Percentiles rank a stretch among this genome's conserved stretches.
These are phyloP conservation scores for Sporisorium exsertum DNA, from an alignment of 1,284 basidiomycete genomes.

Conservation along the genomic window DNA sequence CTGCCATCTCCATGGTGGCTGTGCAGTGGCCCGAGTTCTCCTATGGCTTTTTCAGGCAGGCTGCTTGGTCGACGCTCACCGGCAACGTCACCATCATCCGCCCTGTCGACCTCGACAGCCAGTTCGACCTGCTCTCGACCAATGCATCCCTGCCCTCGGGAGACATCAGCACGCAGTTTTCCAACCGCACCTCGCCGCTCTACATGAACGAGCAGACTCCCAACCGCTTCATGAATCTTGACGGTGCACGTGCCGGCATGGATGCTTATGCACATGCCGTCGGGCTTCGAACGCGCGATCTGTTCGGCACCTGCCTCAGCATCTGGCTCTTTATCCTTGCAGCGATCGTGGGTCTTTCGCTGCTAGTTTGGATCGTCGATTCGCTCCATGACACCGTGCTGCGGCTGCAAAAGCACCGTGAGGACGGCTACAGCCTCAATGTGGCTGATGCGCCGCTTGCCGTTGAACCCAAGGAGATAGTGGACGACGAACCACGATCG, in stretches of 20 bases:
- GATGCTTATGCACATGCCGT: conserved; percentile 82
- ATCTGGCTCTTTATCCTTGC: conserved; percentile 85
- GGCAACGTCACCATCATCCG: conserved; percentile 55
- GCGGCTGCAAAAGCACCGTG: conserved; percentile 38
- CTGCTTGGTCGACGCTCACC: conserved; percentile 69
- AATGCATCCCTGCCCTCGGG: conserved; percentile 53
- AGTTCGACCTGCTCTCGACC: conserved; percentile 41
- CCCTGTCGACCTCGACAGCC: conserved; percentile 15
- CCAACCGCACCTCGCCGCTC: conserved; percentile 78
- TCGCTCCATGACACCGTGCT: conserved; percentile 40
- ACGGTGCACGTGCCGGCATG: conserved; percentile 74
- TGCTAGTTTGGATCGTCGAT: conserved; percentile 75
- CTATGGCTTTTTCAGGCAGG: conserved; percentile 73
- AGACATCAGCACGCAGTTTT: conserved; percentile 73
- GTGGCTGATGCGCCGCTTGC: conserved; percentile 8
- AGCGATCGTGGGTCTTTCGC: conserved; percentile 77
- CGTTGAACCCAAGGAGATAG: conserved; percentile 26
- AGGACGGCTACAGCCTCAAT: conserved; percentile 41
- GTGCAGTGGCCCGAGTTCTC: conserved; percentile 93
- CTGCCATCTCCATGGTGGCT: conserved; percentile 85
- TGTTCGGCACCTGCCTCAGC: conserved; percentile 84
- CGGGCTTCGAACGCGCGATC: conserved; percentile 82
- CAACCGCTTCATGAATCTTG: conserved; percentile 78
- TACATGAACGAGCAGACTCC: conserved; percentile 79
- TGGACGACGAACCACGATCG: conserved; percentile 30